Evolutionary conservation across 805 yeast genomes (phyloP), one percentile per base, ranked within the genome.

Genomic region (Metschnikowia rubicola): DNA sequence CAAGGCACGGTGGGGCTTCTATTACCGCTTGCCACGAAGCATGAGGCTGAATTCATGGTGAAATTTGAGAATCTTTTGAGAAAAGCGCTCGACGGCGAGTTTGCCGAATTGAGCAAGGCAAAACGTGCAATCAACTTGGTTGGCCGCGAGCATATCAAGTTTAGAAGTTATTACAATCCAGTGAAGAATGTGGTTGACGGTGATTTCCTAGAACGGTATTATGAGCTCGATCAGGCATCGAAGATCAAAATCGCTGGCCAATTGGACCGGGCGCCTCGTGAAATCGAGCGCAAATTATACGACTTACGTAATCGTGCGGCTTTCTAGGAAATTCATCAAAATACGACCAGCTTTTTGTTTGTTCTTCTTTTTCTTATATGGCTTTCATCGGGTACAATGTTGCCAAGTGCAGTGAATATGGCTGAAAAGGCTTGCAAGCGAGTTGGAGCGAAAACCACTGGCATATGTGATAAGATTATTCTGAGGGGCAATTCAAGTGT

Each of bases 161-260:
- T 75, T 61, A 68, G 97, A 46, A 77, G 97, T 43, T 86, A 84
- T 59, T 89, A 88, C 62, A 81, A 80, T n/a, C 97, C 97, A 0
- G 78, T 76, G 2, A 84, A 82, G 52, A 77, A 80, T 41, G 82
- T 86, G 2, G 75, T 94, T 35, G 97, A 94, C 66, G 99, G 99
- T 9, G 98, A 94, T 61, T 69, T 88, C 12, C 71, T 92, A 40
- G 97, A 89, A 57, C 62, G 65, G 36, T 87, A 71, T 57, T 65
- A 59, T 40, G 58, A 62, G 9, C 60, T 79, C 17, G 57, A 59
- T 11, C 61, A 63, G 1, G 55, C 67, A 1, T 59, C 63, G 4
- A 71, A 76, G 47, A 55, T 68, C 17, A 63, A 59, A 15, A 65
- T 78, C 29, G 73, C 74, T 8, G 57, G 65, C 11, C 64, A 65